phyloP scores from a whole-genome alignment of 2,329 filamentous ascomycete genomes.

The Trichoderma guizhouense region DNA sequence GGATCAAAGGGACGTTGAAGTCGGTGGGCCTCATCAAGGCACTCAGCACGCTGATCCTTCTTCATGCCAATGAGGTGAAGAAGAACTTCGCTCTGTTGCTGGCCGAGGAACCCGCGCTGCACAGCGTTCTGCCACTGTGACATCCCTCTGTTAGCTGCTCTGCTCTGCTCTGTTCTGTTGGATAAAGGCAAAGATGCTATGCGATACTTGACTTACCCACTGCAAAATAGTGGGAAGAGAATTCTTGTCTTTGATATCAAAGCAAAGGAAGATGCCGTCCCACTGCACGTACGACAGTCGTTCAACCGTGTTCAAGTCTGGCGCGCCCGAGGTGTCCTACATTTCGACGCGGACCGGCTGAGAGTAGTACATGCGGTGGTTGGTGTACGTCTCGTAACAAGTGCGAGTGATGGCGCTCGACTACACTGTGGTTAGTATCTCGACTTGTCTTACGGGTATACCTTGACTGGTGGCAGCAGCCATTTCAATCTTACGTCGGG shows the following conservation, averaged over 20 bases:
- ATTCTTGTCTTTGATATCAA: slow-evolving; percentile 35
- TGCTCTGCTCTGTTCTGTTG: not conserved
- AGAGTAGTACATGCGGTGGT: slow-evolving; percentile 26
- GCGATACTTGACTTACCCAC: slow-evolving; percentile 30
- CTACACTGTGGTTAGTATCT: slow-evolving; percentile 20
- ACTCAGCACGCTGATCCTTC: slow-evolving; percentile 29
- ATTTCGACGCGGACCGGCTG: slow-evolving; percentile 33
- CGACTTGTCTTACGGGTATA: not conserved
- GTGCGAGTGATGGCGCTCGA: slow-evolving; percentile 33
- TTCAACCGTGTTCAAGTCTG: slow-evolving; percentile 35
- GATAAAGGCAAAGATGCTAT: not conserved
- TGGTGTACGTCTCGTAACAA: slow-evolving; percentile 35
- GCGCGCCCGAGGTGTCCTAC: slow-evolving; percentile 41
- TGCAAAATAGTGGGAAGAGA: slow-evolving; percentile 34
- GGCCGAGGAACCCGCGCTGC: slow-evolving; percentile 27
- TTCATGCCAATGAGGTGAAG: slow-evolving; percentile 36
- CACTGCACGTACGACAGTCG: slow-evolving; percentile 35
- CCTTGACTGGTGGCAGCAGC: not conserved
- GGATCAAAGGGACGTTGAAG: not conserved
- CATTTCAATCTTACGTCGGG: slow-evolving; percentile 31
- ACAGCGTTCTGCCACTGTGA: slow-evolving; percentile 32
- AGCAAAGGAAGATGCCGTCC: slow-evolving; percentile 40
- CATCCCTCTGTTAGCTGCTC: not conserved
- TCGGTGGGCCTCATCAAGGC: slow-evolving; percentile 19
- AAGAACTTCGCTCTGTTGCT: slow-evolving; percentile 23